Conservation (phyloP, 225 moss, liverwort and hornwort genomes). For the Bryum argenteum region DNA sequence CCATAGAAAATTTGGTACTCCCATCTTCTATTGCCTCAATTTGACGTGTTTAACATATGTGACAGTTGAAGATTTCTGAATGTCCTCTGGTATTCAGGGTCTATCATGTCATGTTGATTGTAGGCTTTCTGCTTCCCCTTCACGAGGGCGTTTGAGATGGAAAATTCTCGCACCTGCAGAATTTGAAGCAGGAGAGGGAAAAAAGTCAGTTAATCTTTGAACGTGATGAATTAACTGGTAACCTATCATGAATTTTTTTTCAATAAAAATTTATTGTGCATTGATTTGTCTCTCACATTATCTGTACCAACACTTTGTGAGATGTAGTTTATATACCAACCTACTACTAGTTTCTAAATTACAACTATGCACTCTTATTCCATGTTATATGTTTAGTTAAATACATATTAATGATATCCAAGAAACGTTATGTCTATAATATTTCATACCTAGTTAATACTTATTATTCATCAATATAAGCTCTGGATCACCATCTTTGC, state of each 20-base stretch:
- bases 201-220: conserved; percentile 33
- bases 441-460: too few relatives aligned
- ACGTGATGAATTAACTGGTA: conserved; percentile 57
- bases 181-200: conserved; percentile 45
- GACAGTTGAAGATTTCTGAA: not conserved
- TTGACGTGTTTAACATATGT: not conserved
- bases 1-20: conserved; percentile 42
- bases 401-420: too few relatives aligned
- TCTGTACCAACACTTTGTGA: too few relatives aligned
- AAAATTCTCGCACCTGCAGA: conserved; percentile 66
- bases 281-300: too few relatives aligned
- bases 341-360: too few relatives aligned
- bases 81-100: not conserved
- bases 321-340: too few relatives aligned
- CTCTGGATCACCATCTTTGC: not conserved
- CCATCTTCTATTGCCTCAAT: conserved; percentile 4
- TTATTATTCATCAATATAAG: too few relatives aligned
- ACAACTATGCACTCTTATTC: too few relatives aligned
- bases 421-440: too few relatives aligned
- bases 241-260: not conserved
- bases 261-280: too few relatives aligned
- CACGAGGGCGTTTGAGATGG: conserved; percentile 53
- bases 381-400: too few relatives aligned
- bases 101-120: conserved; percentile 46
- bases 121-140: conserved; percentile 44